phyloP scores from a whole-genome alignment of 2,329 filamentous ascomycete genomes.

The Aspergillus chevalieri region DNA sequence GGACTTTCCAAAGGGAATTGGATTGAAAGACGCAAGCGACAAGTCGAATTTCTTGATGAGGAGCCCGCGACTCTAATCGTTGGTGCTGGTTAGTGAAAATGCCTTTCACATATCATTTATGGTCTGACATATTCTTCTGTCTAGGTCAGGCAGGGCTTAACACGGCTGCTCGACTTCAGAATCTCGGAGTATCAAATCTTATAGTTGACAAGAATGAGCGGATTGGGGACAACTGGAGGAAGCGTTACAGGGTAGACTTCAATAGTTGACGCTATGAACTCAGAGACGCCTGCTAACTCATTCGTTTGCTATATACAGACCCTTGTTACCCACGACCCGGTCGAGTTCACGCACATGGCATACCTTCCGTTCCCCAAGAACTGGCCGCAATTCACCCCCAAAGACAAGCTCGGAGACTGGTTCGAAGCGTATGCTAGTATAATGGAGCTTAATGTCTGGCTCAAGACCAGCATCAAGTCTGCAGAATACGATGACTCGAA shows the following conservation, averaged over 20 bases:
- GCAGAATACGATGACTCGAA: conserved; percentile 35
- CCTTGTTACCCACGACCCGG: conserved; percentile 37
- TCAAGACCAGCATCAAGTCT: conserved; percentile 33
- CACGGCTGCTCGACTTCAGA: conserved; percentile 37
- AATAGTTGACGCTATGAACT: not conserved
- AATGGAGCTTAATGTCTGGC: conserved; percentile 47
- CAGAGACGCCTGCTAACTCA: not conserved
- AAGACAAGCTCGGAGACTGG: conserved; percentile 46
- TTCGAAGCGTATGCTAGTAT: conserved; percentile 45
- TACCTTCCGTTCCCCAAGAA: conserved; percentile 38
- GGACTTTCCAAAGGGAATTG: conserved; percentile 29
- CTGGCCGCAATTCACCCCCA: conserved; percentile 40
- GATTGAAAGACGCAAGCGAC: conserved; percentile 28
- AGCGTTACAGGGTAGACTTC: conserved; percentile 40
- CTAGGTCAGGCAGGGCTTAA: conserved; percentile 40
- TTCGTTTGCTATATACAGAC: conserved; percentile 15
- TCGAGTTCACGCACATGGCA: conserved; percentile 33
- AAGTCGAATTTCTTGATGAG: conserved; percentile 28
- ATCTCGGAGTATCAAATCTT: conserved; percentile 34
- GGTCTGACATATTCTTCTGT: not conserved
- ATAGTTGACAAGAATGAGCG: conserved; percentile 42
- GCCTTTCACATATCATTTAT: not conserved
- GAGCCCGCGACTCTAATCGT: conserved; percentile 38
- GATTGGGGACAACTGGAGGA: conserved; percentile 47
- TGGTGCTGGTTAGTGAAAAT: conserved; percentile 28